These are phyloP conservation scores for Dysphania ambrosioides DNA, from an alignment of 148 eudicot genomes.

Conservation along the genomic window DNA sequence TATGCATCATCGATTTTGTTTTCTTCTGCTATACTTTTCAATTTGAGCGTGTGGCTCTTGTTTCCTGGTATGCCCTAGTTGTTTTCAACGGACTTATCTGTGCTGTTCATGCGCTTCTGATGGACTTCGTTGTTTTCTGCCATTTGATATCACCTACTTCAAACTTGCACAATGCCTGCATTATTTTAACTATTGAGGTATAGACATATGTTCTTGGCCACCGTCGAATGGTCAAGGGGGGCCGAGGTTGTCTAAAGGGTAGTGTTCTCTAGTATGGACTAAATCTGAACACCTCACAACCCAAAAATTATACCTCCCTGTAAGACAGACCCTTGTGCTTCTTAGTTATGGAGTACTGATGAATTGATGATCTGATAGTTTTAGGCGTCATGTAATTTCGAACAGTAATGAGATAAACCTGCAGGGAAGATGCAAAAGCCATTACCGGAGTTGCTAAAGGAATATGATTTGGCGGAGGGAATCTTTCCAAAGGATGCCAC, in stretches of 20 bases:
- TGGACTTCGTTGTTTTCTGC: neutral
- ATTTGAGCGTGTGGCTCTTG: neutral
- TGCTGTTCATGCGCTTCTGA: neutral
- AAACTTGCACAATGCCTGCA: neutral
- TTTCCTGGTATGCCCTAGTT: neutral
- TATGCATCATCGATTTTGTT: constrained; percentile 1
- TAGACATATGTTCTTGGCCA: neutral
- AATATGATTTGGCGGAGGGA: constrained; percentile 71
- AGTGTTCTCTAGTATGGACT: neutral
- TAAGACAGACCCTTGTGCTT: neutral
- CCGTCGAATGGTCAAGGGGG: neutral
- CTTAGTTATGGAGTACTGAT: neutral
- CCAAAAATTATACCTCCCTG: neutral
- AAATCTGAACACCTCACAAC: too few species aligned
- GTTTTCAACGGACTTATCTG: too few species aligned
- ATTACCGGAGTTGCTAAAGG: constrained; percentile 79
- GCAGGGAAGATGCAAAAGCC: constrained; percentile 94
- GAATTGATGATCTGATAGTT: neutral
- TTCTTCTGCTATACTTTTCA: neutral
- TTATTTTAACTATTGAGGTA: neutral
- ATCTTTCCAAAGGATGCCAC: constrained; percentile 95
- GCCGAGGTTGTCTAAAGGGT: neutral
- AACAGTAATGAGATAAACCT: constrained; percentile 7
- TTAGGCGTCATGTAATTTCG: neutral
- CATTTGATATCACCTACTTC: neutral